Percentiles rank a stretch among this genome's conserved stretches.
Conservation (phyloP, 31 red algal species). For the Porphyra umbilicalis region DNA sequence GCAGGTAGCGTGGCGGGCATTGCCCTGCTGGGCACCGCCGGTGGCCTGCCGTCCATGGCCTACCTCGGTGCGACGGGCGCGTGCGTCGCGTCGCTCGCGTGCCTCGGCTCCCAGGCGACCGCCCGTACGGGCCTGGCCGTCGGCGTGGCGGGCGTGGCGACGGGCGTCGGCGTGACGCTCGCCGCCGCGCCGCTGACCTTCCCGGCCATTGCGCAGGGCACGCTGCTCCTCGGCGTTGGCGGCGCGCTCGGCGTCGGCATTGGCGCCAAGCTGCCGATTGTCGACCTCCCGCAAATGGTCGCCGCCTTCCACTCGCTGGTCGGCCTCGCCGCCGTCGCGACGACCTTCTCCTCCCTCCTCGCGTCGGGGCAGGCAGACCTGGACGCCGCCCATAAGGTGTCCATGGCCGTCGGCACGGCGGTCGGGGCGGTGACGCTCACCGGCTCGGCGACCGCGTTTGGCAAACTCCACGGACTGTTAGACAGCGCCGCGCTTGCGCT, state of each 20-base stretch:
- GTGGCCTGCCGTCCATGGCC: slow-evolving; percentile 38
- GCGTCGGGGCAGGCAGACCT: slow-evolving; percentile 30
- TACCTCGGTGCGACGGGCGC: slow-evolving; percentile 36
- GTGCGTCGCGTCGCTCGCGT: slow-evolving; percentile 54
- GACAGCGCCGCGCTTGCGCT: slow-evolving; percentile 36
- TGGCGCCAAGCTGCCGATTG: slow-evolving; percentile 43
- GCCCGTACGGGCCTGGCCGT: slow-evolving; percentile 41
- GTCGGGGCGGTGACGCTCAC: slow-evolving; percentile 68
- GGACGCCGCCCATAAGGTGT: slow-evolving; percentile 45
- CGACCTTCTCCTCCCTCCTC: slow-evolving; percentile 39
- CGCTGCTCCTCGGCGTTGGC: slow-evolving; percentile 26
- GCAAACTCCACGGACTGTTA: slow-evolving; percentile 50
- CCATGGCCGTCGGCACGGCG: slow-evolving; percentile 45
- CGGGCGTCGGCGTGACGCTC: slow-evolving; percentile 30
- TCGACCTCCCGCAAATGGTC: slow-evolving; percentile 63
- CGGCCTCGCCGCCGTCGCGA: slow-evolving; percentile 59
- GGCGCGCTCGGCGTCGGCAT: slow-evolving; percentile 34
- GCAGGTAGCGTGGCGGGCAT: slow-evolving; percentile 35
- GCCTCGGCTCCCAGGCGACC: slow-evolving; percentile 49
- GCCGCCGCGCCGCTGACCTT: slow-evolving; percentile 28
- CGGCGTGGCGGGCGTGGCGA: slow-evolving; percentile 59
- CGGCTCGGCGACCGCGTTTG: slow-evolving; percentile 64
- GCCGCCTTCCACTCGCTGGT: slow-evolving; percentile 74
- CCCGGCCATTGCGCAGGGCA: slow-evolving; percentile 24
- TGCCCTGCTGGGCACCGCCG: slow-evolving; percentile 8